Base-by-base conservation (phyloP, 495 filamentous ascomycete species). In the Penicillium angulare region DNA sequence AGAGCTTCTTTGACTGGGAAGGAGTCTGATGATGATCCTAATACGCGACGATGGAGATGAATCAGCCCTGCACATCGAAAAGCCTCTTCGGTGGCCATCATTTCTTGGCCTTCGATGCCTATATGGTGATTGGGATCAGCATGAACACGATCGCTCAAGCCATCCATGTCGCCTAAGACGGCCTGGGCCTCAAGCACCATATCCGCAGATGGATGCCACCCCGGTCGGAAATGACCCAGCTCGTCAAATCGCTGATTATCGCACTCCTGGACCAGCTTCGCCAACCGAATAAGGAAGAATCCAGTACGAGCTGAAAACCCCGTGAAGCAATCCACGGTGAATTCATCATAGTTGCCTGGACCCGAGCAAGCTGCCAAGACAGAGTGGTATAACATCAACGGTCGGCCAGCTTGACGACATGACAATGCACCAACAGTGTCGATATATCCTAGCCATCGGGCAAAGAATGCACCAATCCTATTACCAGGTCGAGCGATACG, bases 371-470 rank as follows among this genome's bases (percentile, higher is more conserved):
- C 67, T 9, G 61, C 68, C n/a, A 84, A 67, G 31, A 85, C 74
- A 22, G 76, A 74, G 71, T 78, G 79, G 58, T 86, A 84, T 39
- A 71, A 54, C 57, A 71, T 60, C 20, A 86, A 67, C 10, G 83
- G 82, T 6, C 68, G 69, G 13, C 79, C 78, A 29, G 76, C 82
- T 55, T 82, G 78, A 47, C 84, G 79, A 38, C 90, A 89, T 43
- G 84, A 89, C 4, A 95, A 75, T 47, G 79, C 79, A 21, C 89
- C 90, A 34, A 95, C 73, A 5, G 92, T 82, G 60, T 95, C 90
- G 20, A 95, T 77, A 65, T 95, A 95, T 7, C 86, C 85, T 54
- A 92, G 86, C 90, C 90, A 95, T 29, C 88, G 84, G 33, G 80
- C 81, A n/a, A 95, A 79, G 63, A 95, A 93, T 36, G 84, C 87